phyloP scores from a whole-genome alignment of 192 early-diverging fungal species.

The Ambispora gerdemannii region DNA sequence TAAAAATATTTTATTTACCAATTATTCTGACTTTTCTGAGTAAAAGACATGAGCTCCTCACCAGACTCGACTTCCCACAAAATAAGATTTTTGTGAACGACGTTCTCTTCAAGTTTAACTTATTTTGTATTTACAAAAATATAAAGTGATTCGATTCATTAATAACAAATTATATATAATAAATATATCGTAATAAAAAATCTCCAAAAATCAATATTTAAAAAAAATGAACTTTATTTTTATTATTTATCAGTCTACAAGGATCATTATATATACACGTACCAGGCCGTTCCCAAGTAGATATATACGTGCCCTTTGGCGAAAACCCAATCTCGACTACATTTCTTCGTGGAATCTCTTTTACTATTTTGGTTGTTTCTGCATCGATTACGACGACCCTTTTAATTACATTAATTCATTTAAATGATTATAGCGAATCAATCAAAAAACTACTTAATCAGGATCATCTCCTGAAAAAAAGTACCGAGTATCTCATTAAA shows the following conservation, averaged over 20 bases:
- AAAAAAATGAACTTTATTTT: too few relatives aligned
- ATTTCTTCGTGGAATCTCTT: conserved; percentile 59
- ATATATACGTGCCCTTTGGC: conserved; percentile 80
- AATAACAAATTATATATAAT: too few relatives aligned
- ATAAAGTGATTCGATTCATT: too few relatives aligned
- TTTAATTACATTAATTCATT: not conserved
- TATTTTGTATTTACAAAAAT: too few relatives aligned
- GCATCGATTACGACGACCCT: conserved; percentile 78
- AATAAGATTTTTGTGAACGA: conserved; percentile 72
- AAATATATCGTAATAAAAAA: too few relatives aligned
- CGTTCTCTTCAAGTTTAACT: conserved; percentile 69
- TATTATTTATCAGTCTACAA: too few relatives aligned
- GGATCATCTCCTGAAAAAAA: not conserved
- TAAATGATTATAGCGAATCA: too few relatives aligned
- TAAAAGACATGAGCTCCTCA: conserved; percentile 64
- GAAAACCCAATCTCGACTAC: conserved; percentile 90
- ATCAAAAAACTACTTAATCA: too few relatives aligned
- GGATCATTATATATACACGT: conserved; percentile 35
- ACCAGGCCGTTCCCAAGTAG: conserved; percentile 88
- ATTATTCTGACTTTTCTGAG: conserved; percentile 75
- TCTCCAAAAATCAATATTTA: too few relatives aligned
- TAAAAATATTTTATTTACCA: conserved; percentile 45
- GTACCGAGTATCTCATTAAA: not conserved
- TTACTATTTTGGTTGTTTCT: conserved; percentile 54
- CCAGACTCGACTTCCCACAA: conserved; percentile 80